Percentiles rank a stretch among this genome's conserved stretches.
phyloP scores from a whole-genome alignment of 805 yeast genomes.

The Sungouiozyma intestinalis region DNA sequence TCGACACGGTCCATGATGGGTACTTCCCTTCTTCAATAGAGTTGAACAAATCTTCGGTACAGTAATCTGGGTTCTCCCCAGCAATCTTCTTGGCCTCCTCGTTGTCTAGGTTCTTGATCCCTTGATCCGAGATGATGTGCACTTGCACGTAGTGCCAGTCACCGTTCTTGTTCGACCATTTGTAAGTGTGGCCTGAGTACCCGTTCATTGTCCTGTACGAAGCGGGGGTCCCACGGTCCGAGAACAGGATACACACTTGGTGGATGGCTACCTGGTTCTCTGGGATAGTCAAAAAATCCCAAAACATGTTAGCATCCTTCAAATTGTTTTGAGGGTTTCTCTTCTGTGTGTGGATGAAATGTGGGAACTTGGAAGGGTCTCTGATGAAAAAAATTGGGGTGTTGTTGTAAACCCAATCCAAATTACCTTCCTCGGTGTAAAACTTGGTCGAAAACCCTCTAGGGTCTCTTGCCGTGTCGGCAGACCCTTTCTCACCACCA shows the following conservation, averaged over 20 bases:
- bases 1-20: constrained; percentile 44
- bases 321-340: constrained; percentile 53
- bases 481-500: constrained; percentile 75
- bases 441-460: constrained; percentile 76
- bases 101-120: constrained; percentile 34
- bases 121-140: constrained; percentile 43
- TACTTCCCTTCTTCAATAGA: constrained; percentile 38
- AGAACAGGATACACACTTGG: constrained; percentile 47
- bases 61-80: constrained; percentile 43
- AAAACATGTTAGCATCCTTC: constrained; percentile 43
- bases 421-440: constrained; percentile 75
- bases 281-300: constrained; percentile 41
- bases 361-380: constrained; percentile 71
- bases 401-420: constrained; percentile 78
- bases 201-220: constrained; percentile 49
- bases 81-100: constrained; percentile 39
- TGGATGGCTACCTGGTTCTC: constrained; percentile 48
- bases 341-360: constrained; percentile 82
- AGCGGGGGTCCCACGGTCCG: constrained; percentile 51
- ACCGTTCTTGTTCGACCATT: constrained; percentile 42
- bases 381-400: constrained; percentile 79
- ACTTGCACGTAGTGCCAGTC: constrained; percentile 45
- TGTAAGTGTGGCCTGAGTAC: constrained; percentile 56
- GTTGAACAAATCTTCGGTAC: constrained; percentile 32
- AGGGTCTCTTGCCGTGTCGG: constrained; percentile 81